phyloP scores from a whole-genome alignment of 305 asterid genomes.

The Andrographis paniculata region DNA sequence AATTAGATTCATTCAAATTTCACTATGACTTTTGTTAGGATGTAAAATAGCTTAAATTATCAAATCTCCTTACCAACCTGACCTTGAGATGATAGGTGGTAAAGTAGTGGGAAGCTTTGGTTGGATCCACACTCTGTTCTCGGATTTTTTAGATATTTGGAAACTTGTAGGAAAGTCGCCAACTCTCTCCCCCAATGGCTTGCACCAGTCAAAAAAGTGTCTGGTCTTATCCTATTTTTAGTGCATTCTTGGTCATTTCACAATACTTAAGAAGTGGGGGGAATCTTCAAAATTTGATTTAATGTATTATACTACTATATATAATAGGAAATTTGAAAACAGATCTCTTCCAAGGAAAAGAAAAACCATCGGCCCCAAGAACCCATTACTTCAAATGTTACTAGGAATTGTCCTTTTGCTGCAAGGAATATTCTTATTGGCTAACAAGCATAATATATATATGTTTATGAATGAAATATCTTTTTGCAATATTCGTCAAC shows the following conservation, averaged over 20 bases:
- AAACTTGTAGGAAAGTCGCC: not conserved
- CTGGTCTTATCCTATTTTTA: conserved; percentile 3
- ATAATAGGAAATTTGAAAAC: too few relatives aligned
- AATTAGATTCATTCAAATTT: too few relatives aligned
- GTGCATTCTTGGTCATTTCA: conserved; percentile 10
- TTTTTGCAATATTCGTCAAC: conserved; percentile 10
- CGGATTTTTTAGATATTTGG: too few relatives aligned
- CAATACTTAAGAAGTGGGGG: not conserved
- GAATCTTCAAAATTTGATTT: not conserved
- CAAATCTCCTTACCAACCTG: too few relatives aligned
- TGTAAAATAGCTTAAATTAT: too few relatives aligned
- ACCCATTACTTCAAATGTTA: not conserved
- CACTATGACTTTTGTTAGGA: too few relatives aligned
- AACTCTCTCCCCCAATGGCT: conserved; percentile 1
- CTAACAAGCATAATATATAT: not conserved
- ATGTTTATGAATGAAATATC: not conserved
- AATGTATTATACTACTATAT: too few relatives aligned
- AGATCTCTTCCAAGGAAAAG: too few relatives aligned
- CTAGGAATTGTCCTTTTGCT: conserved; percentile 11
- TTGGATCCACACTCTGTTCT: too few relatives aligned
- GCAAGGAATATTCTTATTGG: conserved; percentile 9
- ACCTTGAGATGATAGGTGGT: too few relatives aligned
- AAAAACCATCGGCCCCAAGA: too few relatives aligned
- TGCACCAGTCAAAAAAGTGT: conserved; percentile 2
- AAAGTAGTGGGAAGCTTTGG: too few relatives aligned